These are phyloP conservation scores for Fusarium sp. DNA, from an alignment of 2,329 filamentous ascomycete genomes.

Conservation along the genomic window DNA sequence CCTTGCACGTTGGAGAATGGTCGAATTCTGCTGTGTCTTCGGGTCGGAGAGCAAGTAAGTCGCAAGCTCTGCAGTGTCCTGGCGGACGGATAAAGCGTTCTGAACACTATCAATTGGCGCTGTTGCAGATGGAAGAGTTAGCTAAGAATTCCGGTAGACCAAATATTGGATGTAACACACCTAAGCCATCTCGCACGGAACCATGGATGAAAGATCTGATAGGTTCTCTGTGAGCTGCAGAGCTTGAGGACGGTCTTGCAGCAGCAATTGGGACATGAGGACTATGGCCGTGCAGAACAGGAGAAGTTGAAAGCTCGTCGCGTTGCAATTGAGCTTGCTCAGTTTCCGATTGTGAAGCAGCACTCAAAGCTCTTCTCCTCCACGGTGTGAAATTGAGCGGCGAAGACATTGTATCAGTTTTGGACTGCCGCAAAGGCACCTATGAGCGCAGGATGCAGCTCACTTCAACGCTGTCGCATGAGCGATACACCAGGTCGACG, in stretches of 20 bases:
- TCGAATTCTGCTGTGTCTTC: slow-evolving; percentile 57
- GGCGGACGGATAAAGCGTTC: slow-evolving; percentile 82
- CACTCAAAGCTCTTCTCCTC: slow-evolving; percentile 58
- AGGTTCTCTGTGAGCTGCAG: slow-evolving; percentile 68
- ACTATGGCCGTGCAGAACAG: slow-evolving; percentile 26
- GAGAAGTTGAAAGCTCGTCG: slow-evolving; percentile 47
- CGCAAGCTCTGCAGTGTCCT: slow-evolving; percentile 89
- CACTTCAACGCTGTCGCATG: slow-evolving; percentile 40
- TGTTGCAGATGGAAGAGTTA: slow-evolving; percentile 42
- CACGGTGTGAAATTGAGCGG: slow-evolving; percentile 63
- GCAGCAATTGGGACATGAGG: slow-evolving; percentile 37
- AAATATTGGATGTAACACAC: slow-evolving; percentile 55
- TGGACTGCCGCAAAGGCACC: slow-evolving; percentile 32
- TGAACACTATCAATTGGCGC: slow-evolving; percentile 75
- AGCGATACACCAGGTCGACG: slow-evolving; percentile 7
- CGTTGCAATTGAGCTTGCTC: slow-evolving; percentile 41
- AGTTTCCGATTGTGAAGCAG: slow-evolving; percentile 50
- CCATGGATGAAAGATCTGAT: slow-evolving; percentile 79
- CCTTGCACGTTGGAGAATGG: slow-evolving; percentile 59
- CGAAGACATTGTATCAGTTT: slow-evolving; percentile 57
- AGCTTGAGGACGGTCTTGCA: slow-evolving; percentile 57
- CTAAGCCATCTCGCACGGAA: slow-evolving; percentile 69
- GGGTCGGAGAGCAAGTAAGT: slow-evolving; percentile 81
- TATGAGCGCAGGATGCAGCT: slow-evolving; percentile 30
- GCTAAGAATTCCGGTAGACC: background rate